These are phyloP conservation scores for Xylaria digitata DNA, from an alignment of 2,329 filamentous ascomycete species.

Conservation along the genomic window DNA sequence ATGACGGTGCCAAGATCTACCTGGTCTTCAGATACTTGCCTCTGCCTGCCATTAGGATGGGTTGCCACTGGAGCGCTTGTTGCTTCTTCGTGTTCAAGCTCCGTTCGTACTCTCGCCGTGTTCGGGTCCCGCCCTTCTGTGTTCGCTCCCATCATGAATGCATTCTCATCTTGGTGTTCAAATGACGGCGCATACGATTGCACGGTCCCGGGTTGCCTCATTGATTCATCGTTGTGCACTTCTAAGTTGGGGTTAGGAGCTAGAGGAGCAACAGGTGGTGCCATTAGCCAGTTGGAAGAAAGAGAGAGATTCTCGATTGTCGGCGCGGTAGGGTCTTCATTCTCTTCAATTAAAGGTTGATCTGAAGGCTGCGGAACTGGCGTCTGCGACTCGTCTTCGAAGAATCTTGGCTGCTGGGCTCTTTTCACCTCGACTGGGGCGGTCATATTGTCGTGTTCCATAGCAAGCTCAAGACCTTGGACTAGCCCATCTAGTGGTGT, in stretches of 20 bases:
- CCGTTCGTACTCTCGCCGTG: background rate
- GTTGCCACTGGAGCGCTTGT: background rate
- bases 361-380: background rate
- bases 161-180: background rate
- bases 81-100: conserved; percentile 6
- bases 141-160: conserved; percentile 1
- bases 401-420: conserved; percentile 28
- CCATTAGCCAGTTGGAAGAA: conserved; percentile 33
- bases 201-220: background rate
- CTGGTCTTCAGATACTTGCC: conserved; percentile 19
- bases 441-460: conserved; percentile 43
- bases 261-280: conserved; percentile 27
- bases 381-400: conserved; percentile 22
- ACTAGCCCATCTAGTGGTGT: conserved; percentile 43
- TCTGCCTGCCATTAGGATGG: conserved; percentile 5
- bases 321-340: conserved; percentile 29
- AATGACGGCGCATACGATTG: background rate
- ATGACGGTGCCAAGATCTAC: conserved; percentile 36
- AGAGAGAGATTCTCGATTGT: conserved; percentile 35
- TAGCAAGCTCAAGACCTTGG: conserved; percentile 38
- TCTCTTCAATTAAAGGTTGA: conserved; percentile 20
- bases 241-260: background rate
- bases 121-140: conserved; percentile 7
- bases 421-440: conserved; percentile 32
- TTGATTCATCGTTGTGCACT: background rate